Evolutionary conservation across 345 rosid genomes (phyloP).

Genomic region (Iberis pinnata): DNA sequence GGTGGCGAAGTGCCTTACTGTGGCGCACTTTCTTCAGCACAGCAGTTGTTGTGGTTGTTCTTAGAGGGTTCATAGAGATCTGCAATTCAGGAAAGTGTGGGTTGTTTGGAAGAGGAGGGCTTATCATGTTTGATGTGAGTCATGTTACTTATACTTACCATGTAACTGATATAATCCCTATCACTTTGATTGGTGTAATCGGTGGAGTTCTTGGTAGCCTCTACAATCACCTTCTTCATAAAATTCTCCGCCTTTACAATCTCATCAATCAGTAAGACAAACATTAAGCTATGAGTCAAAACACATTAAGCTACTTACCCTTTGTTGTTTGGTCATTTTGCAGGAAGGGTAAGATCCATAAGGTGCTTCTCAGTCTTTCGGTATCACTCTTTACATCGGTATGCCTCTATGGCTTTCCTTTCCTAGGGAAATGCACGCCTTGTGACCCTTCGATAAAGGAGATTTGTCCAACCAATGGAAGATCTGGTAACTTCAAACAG

Average conservation of each 20-base stretch:
- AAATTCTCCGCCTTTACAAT: constrained; percentile 70
- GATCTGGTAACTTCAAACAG: constrained; percentile 77
- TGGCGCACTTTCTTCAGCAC: constrained; percentile 96
- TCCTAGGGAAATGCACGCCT: constrained; percentile 65
- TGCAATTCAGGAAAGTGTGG: constrained; percentile 84
- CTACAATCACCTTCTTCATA: constrained; percentile 70
- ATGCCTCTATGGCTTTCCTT: constrained; percentile 72
- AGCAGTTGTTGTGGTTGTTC: constrained; percentile 69
- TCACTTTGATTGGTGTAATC: constrained; percentile 57
- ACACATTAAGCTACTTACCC: neutral
- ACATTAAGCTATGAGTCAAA: neutral
- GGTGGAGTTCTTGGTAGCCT: constrained; percentile 90
- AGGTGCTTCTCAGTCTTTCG: constrained; percentile 56
- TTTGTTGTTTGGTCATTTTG: constrained; percentile 25
- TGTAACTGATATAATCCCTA: constrained; percentile 54
- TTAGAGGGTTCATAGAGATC: constrained; percentile 73
- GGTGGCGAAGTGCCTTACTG: constrained; percentile 94
- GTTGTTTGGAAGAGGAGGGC: constrained; percentile 82
- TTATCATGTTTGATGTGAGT: constrained; percentile 88
- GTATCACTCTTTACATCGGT: constrained; percentile 79
- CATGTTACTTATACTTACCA: constrained; percentile 58
- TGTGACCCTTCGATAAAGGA: constrained; percentile 45
- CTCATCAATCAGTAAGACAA: constrained; percentile 85
- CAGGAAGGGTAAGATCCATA: constrained; percentile 81
- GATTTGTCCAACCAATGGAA: constrained; percentile 59